Evolutionary conservation across 1,139 yeast species (phyloP).

Genomic region (Candida sanyaensis): DNA sequence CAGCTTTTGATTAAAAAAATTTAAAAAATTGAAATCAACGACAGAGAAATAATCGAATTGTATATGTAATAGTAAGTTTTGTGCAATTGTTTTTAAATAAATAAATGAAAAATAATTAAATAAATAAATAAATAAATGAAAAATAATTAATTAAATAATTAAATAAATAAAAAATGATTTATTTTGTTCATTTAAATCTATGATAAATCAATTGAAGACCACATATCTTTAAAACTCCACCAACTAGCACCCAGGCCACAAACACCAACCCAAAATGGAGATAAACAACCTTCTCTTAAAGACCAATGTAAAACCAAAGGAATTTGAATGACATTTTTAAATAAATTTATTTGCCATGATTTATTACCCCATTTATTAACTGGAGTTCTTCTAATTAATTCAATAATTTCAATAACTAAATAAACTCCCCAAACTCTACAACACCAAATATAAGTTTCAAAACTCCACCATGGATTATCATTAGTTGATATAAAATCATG

Average conservation of each 20-base stretch:
- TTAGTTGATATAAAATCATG: slow-evolving; percentile 54
- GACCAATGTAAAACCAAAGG: slow-evolving; percentile 65
- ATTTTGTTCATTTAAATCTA: neutral
- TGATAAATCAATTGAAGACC: slow-evolving; percentile 38
- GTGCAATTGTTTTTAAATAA: neutral
- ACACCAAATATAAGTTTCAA: slow-evolving; percentile 50
- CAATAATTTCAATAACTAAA: slow-evolving; percentile 48
- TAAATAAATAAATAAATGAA: too few relatives aligned
- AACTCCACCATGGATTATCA: slow-evolving; percentile 46
- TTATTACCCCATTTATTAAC: slow-evolving; percentile 32
- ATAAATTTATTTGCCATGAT: slow-evolving; percentile 37
- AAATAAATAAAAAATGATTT: neutral
- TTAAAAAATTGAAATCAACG: too few relatives aligned
- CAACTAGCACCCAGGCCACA: slow-evolving; percentile 51
- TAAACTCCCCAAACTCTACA: slow-evolving; percentile 61
- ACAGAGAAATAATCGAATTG: neutral
- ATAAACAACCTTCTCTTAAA: slow-evolving; percentile 52
- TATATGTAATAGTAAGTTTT: neutral
- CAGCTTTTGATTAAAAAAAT: slow-evolving; percentile 9
- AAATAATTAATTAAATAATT: too few relatives aligned
- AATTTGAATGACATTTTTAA: slow-evolving; percentile 46
- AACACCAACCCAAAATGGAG: slow-evolving; percentile 53
- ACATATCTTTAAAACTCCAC: slow-evolving; percentile 44
- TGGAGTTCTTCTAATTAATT: slow-evolving; percentile 45
- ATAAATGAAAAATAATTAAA: too few relatives aligned